Base-by-base conservation (phyloP, 2,329 filamentous ascomycete genomes). In the Hypocrella siamensis region DNA sequence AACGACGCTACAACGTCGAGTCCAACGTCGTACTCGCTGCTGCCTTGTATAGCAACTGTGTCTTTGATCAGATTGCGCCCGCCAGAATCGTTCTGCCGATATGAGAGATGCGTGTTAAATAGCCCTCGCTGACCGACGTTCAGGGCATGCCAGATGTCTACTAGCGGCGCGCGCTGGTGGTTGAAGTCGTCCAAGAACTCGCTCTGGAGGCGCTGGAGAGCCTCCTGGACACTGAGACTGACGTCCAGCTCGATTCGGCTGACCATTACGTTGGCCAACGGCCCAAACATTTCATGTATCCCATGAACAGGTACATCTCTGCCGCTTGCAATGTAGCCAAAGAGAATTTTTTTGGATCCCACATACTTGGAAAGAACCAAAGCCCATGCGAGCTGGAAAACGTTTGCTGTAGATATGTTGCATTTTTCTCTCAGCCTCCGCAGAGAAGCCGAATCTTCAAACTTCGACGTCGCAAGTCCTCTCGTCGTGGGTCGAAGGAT, bases 261-360 rank as follows among this genome's bases (percentile, higher is more conserved):
- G 30, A 65, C 60, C 3, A 71, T 53, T 58, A 70, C 68, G 35
- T 67, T 69, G 37, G n/a, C n/a, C n/a, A n/a, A n/a, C n/a, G n/a
- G n/a, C n/a, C n/a, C n/a, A n/a, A n/a, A n/a, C n/a, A n/a, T n/a
- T n/a, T n/a, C n/a, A n/a, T n/a, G n/a, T n/a, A n/a, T n/a, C n/a
- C n/a, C n/a, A n/a, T n/a, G n/a, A n/a, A n/a, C n/a, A n/a, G n/a
- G n/a, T n/a, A n/a, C n/a, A n/a, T n/a, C n/a, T n/a, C n/a, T n/a
- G n/a, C n/a, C n/a, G n/a, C n/a, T n/a, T n/a, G n/a, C n/a, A n/a
- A n/a, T n/a, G n/a, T n/a, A n/a, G n/a, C n/a, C n/a, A n/a, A n/a
- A n/a, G n/a, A n/a, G n/a, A n/a, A n/a, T n/a, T n/a, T n/a, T n/a
- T n/a, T n/a, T n/a, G n/a, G n/a, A n/a, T n/a, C n/a, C n/a, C n/a